Base-by-base conservation (phyloP, 2,329 filamentous ascomycete genomes). In the Leptographium flavum region DNA sequence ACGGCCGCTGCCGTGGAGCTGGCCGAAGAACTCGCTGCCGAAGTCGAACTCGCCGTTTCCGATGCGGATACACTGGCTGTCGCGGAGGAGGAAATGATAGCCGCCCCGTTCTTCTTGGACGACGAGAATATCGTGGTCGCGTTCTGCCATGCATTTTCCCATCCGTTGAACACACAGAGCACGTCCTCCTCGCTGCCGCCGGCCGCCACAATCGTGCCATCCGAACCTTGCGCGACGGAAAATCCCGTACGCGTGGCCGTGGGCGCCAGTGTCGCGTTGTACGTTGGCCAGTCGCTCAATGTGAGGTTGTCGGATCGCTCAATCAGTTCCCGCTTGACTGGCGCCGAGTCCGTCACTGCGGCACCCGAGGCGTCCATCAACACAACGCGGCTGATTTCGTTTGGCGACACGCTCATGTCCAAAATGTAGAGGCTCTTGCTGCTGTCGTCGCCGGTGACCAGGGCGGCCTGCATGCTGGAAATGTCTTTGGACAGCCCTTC, bases 401-500 rank as follows among this genome's bases (percentile, higher is more conserved):
- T 94, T 3, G 90, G 88, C 0, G 80, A 77, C 10, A 71, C 68
- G 14, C 72, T 72, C 63, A 87, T 73, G 57, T 94, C 79, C 54
- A 92, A 94, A 11, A 79, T 77, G 54, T 87, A 78, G 17, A 96
- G 66, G 33, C 81, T 76, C 57, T 85, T 88, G 61, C 83, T 88
- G 25, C 74, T 79, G 58, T 94, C 86, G 36, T 77, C 72, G 21
- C 82, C 83, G 13, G 68, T 66, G n/a, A 93, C 63, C 4, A 94
- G 56, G 0, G 77, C 69, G 23, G 75, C 76, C 56, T 81, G 75
- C 40, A 80, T 58, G 1, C 60, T 68, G 2, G 70, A 65, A 3
- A 70, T 69, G 45, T 75, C 72, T 55, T 77, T 76, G 15, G 71
- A 61, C 19, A 87, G 61, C 1, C 78, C 75, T 14, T 70, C 60